Conservation (phyloP, 2,329 filamentous ascomycete genomes). For the Colletotrichum sp. region DNA sequence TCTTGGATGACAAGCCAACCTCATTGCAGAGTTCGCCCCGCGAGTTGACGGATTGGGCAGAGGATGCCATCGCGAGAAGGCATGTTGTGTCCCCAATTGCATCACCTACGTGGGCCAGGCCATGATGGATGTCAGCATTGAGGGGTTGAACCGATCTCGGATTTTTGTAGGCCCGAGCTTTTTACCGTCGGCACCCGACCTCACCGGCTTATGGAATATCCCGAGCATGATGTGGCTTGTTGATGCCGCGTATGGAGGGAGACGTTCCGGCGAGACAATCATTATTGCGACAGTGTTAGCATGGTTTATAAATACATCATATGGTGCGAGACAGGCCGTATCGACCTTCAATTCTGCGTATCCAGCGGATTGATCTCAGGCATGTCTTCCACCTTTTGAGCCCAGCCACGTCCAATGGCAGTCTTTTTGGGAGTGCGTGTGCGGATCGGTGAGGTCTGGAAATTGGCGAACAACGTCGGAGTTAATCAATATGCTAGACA, state of each 20-base stretch:
- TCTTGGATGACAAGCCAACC: not conserved
- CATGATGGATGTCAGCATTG: not conserved
- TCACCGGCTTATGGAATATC: not conserved
- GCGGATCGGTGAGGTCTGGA: not conserved
- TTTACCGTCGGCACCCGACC: not conserved
- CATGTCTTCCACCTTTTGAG: no score
- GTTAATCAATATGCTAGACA: not conserved
- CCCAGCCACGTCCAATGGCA: not conserved
- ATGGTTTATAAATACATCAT: not conserved
- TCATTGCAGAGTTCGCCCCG: not conserved
- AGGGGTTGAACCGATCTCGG: not conserved
- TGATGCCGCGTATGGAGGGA: not conserved
- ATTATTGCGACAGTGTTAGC: not conserved
- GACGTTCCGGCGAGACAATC: not conserved
- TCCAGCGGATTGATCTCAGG: not conserved
- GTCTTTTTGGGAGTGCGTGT: not conserved
- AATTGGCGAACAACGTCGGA: not conserved
- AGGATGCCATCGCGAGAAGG: not conserved
- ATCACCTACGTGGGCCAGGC: not conserved
- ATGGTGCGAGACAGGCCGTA: not conserved
- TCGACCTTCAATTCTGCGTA: not conserved
- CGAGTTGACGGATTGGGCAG: not conserved
- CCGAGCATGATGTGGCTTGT: not conserved
- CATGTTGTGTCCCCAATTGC: not conserved
- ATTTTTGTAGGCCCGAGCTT: not conserved